These are phyloP conservation scores for Pulicaria dysenterica DNA, from an alignment of 129 eudicot species.

Conservation along the genomic window DNA sequence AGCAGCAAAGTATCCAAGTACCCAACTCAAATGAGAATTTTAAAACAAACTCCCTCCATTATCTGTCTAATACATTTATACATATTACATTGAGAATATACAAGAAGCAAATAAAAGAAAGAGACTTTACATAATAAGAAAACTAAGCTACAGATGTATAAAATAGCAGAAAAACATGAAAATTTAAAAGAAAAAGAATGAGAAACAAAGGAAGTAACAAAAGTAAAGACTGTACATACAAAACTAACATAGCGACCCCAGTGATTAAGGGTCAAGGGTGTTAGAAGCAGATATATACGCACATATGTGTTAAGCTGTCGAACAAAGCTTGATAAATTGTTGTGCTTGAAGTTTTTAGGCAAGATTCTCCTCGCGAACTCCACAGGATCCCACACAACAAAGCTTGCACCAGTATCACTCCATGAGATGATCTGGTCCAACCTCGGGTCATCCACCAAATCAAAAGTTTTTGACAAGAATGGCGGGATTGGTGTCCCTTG, in stretches of 20 bases:
- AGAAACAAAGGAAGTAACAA: conserved; percentile 15
- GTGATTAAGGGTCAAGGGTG: conserved; percentile 26
- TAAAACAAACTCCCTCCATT: conserved; percentile 23
- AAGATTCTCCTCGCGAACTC: conserved; percentile 57
- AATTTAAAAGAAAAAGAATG: not conserved
- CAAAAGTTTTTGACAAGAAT: conserved; percentile 75
- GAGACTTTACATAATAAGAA: not conserved
- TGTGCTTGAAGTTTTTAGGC: conserved; percentile 87
- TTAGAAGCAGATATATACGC: conserved; percentile 51
- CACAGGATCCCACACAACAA: conserved; percentile 72
- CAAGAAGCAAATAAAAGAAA: not conserved
- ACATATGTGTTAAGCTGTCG: conserved; percentile 97
- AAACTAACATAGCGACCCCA: conserved; percentile 27
- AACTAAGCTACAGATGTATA: conserved; percentile 25
- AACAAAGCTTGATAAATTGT: conserved; percentile 91
- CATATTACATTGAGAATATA: conserved; percentile 31
- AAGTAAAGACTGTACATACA: conserved; percentile 18
- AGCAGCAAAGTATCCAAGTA: conserved; percentile 13
- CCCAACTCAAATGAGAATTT: conserved; percentile 6
- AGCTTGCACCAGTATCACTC: conserved; percentile 62
- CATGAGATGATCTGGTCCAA: conserved; percentile 66
- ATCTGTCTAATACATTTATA: conserved; percentile 11
- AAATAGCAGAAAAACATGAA: conserved; percentile 19
- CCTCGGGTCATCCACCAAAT: conserved; percentile 63
- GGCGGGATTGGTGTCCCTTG: conserved; percentile 66